Percentiles rank a stretch among this genome's conserved stretches.
Evolutionary conservation across 495 filamentous ascomycete species (phyloP).

Genomic region (Xylaria longipes): DNA sequence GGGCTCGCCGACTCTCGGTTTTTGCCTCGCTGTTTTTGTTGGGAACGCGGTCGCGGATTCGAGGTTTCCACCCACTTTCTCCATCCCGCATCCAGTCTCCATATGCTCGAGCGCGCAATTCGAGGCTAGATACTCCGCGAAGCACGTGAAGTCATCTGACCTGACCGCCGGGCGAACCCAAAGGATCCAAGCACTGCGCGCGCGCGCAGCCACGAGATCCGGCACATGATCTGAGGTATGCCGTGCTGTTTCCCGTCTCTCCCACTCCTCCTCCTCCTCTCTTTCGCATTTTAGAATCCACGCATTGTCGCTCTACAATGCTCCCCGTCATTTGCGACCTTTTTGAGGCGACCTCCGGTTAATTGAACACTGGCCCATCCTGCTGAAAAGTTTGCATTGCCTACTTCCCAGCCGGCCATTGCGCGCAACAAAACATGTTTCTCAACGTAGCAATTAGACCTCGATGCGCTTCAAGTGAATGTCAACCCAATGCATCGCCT

Average conservation of each 20-base stretch:
- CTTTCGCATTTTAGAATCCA: constrained; percentile 7
- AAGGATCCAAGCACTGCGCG: constrained; percentile 40
- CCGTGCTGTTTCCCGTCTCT: constrained; percentile 25
- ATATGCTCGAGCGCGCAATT: constrained; percentile 33
- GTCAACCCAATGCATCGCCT: constrained; percentile 17
- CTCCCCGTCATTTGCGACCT: background rate
- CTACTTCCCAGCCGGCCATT: constrained; percentile 17
- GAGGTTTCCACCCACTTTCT: constrained; percentile 19
- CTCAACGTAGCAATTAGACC: constrained; percentile 17
- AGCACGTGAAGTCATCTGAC: constrained; percentile 47
- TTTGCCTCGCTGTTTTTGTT: constrained; percentile 27
- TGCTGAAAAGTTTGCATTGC: constrained; percentile 7
- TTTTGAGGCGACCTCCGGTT: background rate
- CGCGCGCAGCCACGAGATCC: constrained; percentile 35
- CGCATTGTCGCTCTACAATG: constrained; percentile 20
- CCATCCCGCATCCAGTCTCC: constrained; percentile 25
- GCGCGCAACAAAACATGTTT: constrained; percentile 15
- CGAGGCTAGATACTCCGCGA: constrained; percentile 40
- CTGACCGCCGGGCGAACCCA: constrained; percentile 35
- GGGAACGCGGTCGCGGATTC: constrained; percentile 17
- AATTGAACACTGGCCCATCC: background rate
- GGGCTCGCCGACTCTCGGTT: background rate
- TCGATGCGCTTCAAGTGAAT: constrained; percentile 25
- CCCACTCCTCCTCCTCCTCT: background rate
- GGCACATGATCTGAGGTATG: constrained; percentile 44